A percentile compares a stretch with the other conserved stretches of the same genome.
Conservation (phyloP, 2,329 filamentous ascomycete genomes). For the Thielaviopsis punctulata region DNA sequence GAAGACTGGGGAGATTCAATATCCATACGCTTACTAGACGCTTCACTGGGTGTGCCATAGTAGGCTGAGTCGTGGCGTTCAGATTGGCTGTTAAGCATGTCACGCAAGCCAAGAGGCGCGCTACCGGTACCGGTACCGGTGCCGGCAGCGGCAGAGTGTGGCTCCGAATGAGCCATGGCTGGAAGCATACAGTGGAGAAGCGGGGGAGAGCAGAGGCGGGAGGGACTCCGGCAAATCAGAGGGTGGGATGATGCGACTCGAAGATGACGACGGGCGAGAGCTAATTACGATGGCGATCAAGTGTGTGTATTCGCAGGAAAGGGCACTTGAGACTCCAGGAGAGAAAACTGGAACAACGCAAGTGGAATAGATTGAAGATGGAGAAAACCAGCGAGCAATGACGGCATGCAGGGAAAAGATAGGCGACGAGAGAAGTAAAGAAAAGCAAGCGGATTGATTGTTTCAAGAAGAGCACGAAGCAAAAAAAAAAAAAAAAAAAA, state of each 20-base stretch:
- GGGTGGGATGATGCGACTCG: not conserved
- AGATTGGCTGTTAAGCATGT: conserved; percentile 9
- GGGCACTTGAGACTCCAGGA: not conserved
- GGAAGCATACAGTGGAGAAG: no score
- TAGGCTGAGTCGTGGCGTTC: conserved; percentile 12
- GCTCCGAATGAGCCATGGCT: not conserved
- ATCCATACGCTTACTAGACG: conserved; percentile 13
- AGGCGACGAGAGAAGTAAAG: not conserved
- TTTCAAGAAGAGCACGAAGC: not conserved
- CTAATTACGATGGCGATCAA: not conserved
- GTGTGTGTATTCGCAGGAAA: not conserved
- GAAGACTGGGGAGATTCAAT: conserved; percentile 13
- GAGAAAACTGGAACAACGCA: not conserved
- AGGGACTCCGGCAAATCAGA: conserved; percentile 5
- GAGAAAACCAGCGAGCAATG: not conserved
- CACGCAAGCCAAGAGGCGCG: conserved; percentile 9
- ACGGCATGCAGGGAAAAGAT: not conserved
- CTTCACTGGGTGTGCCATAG: conserved; percentile 12
- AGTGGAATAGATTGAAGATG: not conserved
- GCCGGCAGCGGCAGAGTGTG: not conserved
- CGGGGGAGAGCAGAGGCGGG: not conserved
- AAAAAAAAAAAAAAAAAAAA: not conserved
- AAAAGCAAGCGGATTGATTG: not conserved
- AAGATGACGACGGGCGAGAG: not conserved
- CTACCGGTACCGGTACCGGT: not conserved